Evolutionary conservation across 208 protist genomes (phyloP), one percentile per base, ranked within the genome.

Genomic region (Crithidia expoeki): DNA sequence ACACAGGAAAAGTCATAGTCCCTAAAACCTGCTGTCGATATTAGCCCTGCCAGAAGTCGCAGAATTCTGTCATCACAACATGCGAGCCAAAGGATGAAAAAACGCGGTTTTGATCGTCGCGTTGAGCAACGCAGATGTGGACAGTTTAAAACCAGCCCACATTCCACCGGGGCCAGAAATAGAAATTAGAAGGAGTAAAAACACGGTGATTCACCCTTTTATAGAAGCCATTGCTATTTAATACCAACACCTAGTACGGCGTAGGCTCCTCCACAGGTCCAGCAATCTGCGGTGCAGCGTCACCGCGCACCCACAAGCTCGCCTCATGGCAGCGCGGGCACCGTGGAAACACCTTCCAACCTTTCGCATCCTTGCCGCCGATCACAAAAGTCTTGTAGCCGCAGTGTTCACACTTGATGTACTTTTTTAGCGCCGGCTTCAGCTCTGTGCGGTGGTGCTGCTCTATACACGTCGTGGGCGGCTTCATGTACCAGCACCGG

Each of bases 381-480:
- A 95, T 68, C 17, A 93, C 57, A 47, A 79, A 86, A 11, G 84
- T 93, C 68, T 90, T 93, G 78, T 93, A 91, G 30, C 53, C 38
- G 74, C 90, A 95, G 61, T 88, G 78, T 47, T 85, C 79, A 68
- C 90, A 95, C 68, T 86, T 73, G 68, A 92, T 83, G 63, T 85
- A 93, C 66, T 80, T 81, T 57, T 87, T 81, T 44, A 79, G 66
- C 16, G 90, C 87, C 21, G 76, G 44, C 36, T 63, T 75, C 53
- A 69, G 38, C 74, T 89, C 80, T 5, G 84, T 44, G 11, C 72
- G 72, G 74, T 95, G 90, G 28, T 80, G 70, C 34, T 76, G 74
- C 59, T 75, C 73, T 32, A 79, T 68, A 33, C 90, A 95, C 6
- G 72, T 68, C 12, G 83, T 82, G 16, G 87, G 86, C 25, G 69